Base-by-base conservation (phyloP, 2,329 filamentous ascomycete species). In the Stagonosporopsis tanaceti region DNA sequence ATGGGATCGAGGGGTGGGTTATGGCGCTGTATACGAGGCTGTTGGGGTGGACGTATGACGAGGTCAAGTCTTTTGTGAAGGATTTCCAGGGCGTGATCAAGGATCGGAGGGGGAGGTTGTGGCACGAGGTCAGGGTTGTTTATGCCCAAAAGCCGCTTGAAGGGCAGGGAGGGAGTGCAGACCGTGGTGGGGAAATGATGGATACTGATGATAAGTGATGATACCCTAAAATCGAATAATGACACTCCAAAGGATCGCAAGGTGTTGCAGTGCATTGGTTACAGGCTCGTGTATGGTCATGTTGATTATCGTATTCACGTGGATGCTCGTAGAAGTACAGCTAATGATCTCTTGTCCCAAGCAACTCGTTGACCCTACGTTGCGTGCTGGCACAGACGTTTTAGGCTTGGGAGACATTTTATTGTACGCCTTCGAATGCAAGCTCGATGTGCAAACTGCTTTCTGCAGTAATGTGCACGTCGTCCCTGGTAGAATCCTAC, bases 1-100 rank as follows among this genome's bases (percentile, higher is more conserved):
- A 77, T 39, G 77, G 77, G 2, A 67, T 79, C 48, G 77, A 79
- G 58, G 73, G 76, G 1, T 80, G 77, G 78, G 64, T 74, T 6
- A 68, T 78, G 67, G 76, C 75, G 35, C 60, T 75, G 44, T 77
- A 77, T 57, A 79, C 77, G n/a, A 41, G 76, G 14, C 48, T 76
- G 1, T 53, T 78, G 5, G 76, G 75, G 12, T 78, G 73, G 73
- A 65, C 69, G 27, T 72, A 69, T 38, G 61, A 63, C 0, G 64
- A 77, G 55, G 76, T 78, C 6, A 68, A 71, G 45, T 65, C 62
- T 4, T 77, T 73, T 65, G 60, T 76, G 44, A 45, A 57, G 9
- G 69, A 76, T 39, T 69, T 77, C n/a, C 66, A 70, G 42, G 59
- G 34, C 22, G 68, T 68, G 39, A 59, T 75, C 51, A 69, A 71